Evolutionary conservation across 2,329 filamentous ascomycete genomes (phyloP), one percentile per base, ranked within the genome.

Genomic region (Penicillium sumatraense): DNA sequence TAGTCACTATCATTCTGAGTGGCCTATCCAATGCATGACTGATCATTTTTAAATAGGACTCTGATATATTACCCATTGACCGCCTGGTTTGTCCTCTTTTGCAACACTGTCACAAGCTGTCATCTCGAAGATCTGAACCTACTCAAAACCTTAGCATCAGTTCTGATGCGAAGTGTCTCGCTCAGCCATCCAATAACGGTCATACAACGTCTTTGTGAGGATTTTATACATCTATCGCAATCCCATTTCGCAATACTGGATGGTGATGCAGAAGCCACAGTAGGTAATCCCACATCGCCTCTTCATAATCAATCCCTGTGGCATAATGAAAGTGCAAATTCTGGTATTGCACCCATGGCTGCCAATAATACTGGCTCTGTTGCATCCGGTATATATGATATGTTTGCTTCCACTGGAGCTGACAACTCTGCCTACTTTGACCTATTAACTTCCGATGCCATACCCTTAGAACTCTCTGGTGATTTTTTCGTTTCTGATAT

Each of bases 61-160:
- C 50, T 65, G 7, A 38, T 64, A 0, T 62, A 58, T 21, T 66
- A 63, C 35, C 64, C 64, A 11, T 36, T 62, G n/a, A 66, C 64
- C 1, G 58, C 64, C 4, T 64, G 53, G 40, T 57, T 66, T n/a
- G 56, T 58, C 3, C 45, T 66, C 9, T 64, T 66, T 42, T 66
- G 61, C 51, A 66, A 65, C n/a, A 51, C 59, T 7, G 40, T 66
- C 0, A 57, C 54, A 5, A 62, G 61, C 20, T 61, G 48, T 11
- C 53, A 66, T 16, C 29, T 36, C 9, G 64, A 52, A 3, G 61
- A 66, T 47, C 60, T 66, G 23, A 54, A 58, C 8, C 55, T 65
- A 9, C 41, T 66, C 9, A 60, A 57, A 44, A 49, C 33, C 2
- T 16, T 49, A 18, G 47, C 47, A 38, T 40, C 26, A 11, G 31